phyloP scores from a whole-genome alignment of 345 rosid species.

The Gossypium ekmanianum region DNA sequence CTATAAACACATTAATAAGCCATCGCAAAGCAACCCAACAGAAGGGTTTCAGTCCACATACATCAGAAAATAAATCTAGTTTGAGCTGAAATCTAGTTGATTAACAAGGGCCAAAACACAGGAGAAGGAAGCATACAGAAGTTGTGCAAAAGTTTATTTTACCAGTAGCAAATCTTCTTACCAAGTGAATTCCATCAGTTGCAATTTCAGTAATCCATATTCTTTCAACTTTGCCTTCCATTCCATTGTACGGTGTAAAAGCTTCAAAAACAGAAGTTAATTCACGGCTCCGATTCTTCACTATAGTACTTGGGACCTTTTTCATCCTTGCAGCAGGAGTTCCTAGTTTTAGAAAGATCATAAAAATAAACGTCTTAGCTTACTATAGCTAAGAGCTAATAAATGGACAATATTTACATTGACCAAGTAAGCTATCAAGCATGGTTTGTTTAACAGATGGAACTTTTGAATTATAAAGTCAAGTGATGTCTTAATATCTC shows the following conservation, averaged over 20 bases:
- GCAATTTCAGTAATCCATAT: conserved; percentile 95
- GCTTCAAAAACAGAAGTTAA: conserved; percentile 83
- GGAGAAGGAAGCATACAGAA: not conserved
- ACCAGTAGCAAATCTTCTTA: conserved; percentile 27
- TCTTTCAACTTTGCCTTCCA: conserved; percentile 82
- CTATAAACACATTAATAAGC: not conserved
- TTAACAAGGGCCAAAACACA: not conserved
- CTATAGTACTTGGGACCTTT: conserved; percentile 73
- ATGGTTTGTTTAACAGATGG: not conserved
- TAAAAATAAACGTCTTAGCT: not conserved
- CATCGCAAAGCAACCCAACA: not conserved
- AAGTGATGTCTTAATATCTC: not conserved
- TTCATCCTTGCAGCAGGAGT: conserved; percentile 99
- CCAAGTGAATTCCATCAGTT: conserved; percentile 83
- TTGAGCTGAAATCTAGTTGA: not conserved
- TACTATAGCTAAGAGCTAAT: not conserved
- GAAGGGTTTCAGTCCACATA: not conserved
- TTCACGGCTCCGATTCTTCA: conserved; percentile 89
- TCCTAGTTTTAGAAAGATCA: conserved; percentile 39
- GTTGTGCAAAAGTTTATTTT: not conserved
- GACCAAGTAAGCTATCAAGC: not conserved
- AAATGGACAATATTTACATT: not conserved
- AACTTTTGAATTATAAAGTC: not conserved
- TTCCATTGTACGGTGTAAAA: conserved; percentile 73
- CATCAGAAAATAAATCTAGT: not conserved